Percentiles rank a stretch among this genome's conserved stretches.
Evolutionary conservation across 2,329 filamentous ascomycete genomes (phyloP).

Genomic region (Penicillium oxalicum): DNA sequence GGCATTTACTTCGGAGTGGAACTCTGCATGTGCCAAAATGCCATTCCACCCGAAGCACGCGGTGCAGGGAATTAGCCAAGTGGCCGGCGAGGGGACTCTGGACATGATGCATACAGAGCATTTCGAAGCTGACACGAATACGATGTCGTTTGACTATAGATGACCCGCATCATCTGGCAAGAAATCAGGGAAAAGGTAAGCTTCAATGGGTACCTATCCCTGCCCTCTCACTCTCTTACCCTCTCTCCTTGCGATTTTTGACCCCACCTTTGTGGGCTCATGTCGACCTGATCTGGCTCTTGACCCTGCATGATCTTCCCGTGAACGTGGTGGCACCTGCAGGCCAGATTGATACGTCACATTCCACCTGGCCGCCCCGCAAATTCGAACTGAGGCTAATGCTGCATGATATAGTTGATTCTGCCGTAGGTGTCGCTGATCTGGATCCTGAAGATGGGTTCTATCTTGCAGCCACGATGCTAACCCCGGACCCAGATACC

Average conservation of each 20-base stretch:
- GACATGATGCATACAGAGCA: not conserved
- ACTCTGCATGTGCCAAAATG: constrained; percentile 18
- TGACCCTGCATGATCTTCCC: constrained; percentile 14
- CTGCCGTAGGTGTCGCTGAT: constrained; percentile 53
- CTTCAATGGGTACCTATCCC: not conserved
- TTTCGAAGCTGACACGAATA: constrained; percentile 16
- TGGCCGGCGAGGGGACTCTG: not conserved
- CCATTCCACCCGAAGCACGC: constrained; percentile 7
- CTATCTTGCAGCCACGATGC: constrained; percentile 5
- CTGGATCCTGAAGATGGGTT: not conserved
- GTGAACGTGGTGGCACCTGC: constrained; percentile 3
- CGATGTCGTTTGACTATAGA: constrained; percentile 46
- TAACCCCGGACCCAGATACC: constrained; percentile 51
- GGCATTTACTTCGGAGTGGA: not conserved
- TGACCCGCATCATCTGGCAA: constrained; percentile 99
- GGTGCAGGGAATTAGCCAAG: not conserved
- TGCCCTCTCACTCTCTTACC: constrained; percentile 6
- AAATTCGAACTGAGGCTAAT: constrained; percentile 13
- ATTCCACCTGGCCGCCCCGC: not conserved
- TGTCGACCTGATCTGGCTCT: constrained; percentile 3
- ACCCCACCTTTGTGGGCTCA: not conserved
- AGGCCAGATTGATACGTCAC: constrained; percentile 11
- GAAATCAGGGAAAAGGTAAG: constrained; percentile 89
- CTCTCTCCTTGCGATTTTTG: not conserved
- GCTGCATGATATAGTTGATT: constrained; percentile 59